Base-by-base conservation (phyloP, 441 rosid species). In the Adansonia madagascariensis region DNA sequence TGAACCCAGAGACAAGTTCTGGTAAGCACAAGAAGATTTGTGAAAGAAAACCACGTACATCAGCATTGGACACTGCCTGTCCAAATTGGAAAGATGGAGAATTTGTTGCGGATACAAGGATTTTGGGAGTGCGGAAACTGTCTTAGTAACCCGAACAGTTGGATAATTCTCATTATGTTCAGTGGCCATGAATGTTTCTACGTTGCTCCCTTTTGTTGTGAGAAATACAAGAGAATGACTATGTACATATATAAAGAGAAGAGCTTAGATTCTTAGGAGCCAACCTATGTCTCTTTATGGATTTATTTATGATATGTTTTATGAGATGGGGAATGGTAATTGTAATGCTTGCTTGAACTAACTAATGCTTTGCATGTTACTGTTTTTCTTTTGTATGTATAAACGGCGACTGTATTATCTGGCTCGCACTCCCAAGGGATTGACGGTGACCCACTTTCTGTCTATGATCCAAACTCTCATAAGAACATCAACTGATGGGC, bases 41-140 rank as follows among this genome's bases (percentile, higher is more conserved):
- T 89, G 87, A 76, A 90, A 87, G 84, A 92, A 89, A 65, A 90
- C 90, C 63, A 86, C 62, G 84, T 87, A 88, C 94, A 89, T 85
- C 56, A 88, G 92, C 60, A 72, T 20, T 7, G 97, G 91, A 81
- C 93, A 90, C 73, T 92, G 93, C 80, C 92, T 82, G 84, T 92
- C 97, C 80, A 90, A 85, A 79, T 86, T 86, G 46, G 96, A 90
- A 20, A 89, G 87, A 49, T 47, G 81, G 56, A 91, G 85, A 63
- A 82, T 63, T 80, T 77, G 82, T 64, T 80, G 84, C 56, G 87
- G 86, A 66, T 74, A 80, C 66, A 79, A 73, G 73, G 70, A 49
- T 77, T 73, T 85, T 43, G 91, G 87, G 80, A 74, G 80, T 12
- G 85, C 90, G 49, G 83, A 49, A 63, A 82, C 50, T 46, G 83